Percentiles rank a stretch among this genome's conserved stretches.
These are phyloP conservation scores for Trypanosoma brucei DNA, from an alignment of 208 protist species.

Conservation along the genomic window DNA sequence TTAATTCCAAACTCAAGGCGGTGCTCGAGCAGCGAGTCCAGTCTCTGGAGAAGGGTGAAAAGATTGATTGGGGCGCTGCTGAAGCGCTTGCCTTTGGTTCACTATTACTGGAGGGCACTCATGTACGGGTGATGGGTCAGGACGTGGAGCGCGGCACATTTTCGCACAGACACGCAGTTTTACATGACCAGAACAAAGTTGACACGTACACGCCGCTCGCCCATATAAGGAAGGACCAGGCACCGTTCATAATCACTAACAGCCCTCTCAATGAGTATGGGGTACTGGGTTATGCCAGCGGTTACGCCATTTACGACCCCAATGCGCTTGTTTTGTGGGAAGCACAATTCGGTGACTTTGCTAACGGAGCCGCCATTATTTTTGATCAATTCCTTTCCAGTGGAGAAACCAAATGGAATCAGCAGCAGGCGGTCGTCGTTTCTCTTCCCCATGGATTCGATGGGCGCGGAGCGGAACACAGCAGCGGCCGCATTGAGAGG, in stretches of 20 bases:
- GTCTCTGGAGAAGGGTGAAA: slow-evolving; percentile 56
- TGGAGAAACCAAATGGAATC: slow-evolving; percentile 97
- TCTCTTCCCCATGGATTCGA: slow-evolving; percentile 99
- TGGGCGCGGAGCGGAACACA: slow-evolving; percentile 96
- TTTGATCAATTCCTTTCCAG: slow-evolving; percentile 96
- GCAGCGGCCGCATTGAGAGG: slow-evolving; percentile 95
- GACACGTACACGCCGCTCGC: slow-evolving; percentile 73
- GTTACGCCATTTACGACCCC: slow-evolving; percentile 93
- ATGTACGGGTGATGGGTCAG: slow-evolving; percentile 92
- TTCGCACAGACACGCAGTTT: slow-evolving; percentile 94
- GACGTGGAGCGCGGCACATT: slow-evolving; percentile 98
- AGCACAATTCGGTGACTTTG: slow-evolving; percentile 99
- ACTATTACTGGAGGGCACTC: slow-evolving; percentile 92
- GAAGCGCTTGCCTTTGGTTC: slow-evolving; percentile 95
- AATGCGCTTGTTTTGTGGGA: slow-evolving; percentile 97
- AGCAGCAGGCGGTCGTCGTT: slow-evolving; percentile 93
- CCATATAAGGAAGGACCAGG: slow-evolving; percentile 69
- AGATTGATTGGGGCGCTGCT: slow-evolving; percentile 93
- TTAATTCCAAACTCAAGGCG: slow-evolving; percentile 74
- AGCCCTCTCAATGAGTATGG: slow-evolving; percentile 95
- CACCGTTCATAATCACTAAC: slow-evolving; percentile 91
- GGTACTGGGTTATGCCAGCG: slow-evolving; percentile 96
- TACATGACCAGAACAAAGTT: slow-evolving; percentile 90
- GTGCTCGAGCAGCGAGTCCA: slow-evolving; percentile 81
- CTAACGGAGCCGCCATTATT: slow-evolving; percentile 97